Percentiles rank a stretch among this genome's conserved stretches.
These are phyloP conservation scores for Cyclostephanos invisitatus DNA, from an alignment of 108 stramenopile species.

Conservation along the genomic window DNA sequence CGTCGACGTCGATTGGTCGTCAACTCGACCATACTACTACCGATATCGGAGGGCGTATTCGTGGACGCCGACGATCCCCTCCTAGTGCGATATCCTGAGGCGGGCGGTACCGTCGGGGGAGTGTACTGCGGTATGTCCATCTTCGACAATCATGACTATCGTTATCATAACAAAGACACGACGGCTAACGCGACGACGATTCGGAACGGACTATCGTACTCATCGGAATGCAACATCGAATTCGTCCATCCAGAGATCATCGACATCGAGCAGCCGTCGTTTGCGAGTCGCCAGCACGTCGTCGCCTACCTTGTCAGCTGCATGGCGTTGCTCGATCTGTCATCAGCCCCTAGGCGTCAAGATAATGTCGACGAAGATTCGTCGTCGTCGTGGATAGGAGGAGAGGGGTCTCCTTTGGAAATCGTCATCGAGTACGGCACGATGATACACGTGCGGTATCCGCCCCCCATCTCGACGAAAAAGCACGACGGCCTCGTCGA, in stretches of 20 bases:
- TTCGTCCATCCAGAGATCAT: conserved; percentile 36
- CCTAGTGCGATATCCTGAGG: conserved; percentile 12
- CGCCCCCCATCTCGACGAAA: conserved; percentile 12
- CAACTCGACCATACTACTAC: conserved; percentile 37
- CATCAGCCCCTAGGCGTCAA: not conserved
- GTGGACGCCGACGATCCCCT: conserved; percentile 57
- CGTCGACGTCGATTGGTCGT: conserved; percentile 14
- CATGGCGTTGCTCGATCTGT: not conserved
- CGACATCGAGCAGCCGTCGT: conserved; percentile 62
- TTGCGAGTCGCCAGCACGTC: conserved; percentile 53
- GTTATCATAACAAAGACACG: not conserved
- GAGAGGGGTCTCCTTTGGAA: not conserved
- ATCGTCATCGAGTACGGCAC: conserved; percentile 36
- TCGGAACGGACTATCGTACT: not conserved
- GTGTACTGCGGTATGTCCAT: conserved; percentile 15
- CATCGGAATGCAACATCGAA: conserved; percentile 24
- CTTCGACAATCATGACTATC: not conserved
- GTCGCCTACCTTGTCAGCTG: conserved; percentile 37
- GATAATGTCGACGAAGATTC: not conserved
- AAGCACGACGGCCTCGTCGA: conserved; percentile 7
- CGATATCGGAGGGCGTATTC: conserved; percentile 41
- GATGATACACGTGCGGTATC: conserved; percentile 48
- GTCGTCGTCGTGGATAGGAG: not conserved
- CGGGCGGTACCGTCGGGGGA: conserved; percentile 9
- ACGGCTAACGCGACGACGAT: not conserved